phyloP scores from a whole-genome alignment of 1,284 basidiomycete species.

The Agaricales sp. region DNA sequence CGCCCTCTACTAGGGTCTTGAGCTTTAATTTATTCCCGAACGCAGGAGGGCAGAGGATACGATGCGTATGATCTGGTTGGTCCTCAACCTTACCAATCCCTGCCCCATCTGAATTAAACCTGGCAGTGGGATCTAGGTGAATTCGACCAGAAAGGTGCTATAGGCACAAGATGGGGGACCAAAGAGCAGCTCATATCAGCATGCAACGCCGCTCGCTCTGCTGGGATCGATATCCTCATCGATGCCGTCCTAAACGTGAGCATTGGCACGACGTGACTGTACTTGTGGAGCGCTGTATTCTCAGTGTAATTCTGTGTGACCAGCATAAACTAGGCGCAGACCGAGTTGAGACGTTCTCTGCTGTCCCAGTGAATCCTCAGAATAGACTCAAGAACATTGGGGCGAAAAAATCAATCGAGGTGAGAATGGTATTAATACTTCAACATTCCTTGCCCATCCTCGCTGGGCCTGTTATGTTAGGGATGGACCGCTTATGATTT shows the following conservation, averaged over 20 bases:
- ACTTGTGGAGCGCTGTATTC: too few relatives aligned
- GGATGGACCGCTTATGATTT: conserved; percentile 88
- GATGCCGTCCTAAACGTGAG: conserved; percentile 73
- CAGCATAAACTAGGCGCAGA: conserved; percentile 84
- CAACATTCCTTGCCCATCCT: background rate
- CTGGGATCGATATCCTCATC: conserved; percentile 58
- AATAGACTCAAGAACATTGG: conserved; percentile 52
- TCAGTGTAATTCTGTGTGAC: conserved; percentile 5
- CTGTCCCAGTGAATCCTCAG: conserved; percentile 61
- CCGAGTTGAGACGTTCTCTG: conserved; percentile 64
- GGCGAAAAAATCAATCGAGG: conserved; percentile 63
- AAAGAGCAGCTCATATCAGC: conserved; percentile 71
- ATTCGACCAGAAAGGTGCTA: conserved; percentile 79
- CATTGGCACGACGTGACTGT: too few relatives aligned
- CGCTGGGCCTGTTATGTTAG: conserved; percentile 21
- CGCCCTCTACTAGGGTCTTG: conserved; percentile 6
- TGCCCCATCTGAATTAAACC: background rate
- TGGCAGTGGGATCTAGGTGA: conserved; percentile 84
- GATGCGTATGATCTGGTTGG: conserved; percentile 73
- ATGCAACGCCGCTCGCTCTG: conserved; percentile 44
- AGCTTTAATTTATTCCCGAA: conserved; percentile 2
- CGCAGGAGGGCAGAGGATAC: conserved; percentile 62
- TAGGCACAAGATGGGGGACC: conserved; percentile 85
- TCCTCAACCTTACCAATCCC: conserved; percentile 3
- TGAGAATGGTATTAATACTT: conserved; percentile 18